phyloP scores from a whole-genome alignment of 345 rosid species.

The Boechera retrofracta region DNA sequence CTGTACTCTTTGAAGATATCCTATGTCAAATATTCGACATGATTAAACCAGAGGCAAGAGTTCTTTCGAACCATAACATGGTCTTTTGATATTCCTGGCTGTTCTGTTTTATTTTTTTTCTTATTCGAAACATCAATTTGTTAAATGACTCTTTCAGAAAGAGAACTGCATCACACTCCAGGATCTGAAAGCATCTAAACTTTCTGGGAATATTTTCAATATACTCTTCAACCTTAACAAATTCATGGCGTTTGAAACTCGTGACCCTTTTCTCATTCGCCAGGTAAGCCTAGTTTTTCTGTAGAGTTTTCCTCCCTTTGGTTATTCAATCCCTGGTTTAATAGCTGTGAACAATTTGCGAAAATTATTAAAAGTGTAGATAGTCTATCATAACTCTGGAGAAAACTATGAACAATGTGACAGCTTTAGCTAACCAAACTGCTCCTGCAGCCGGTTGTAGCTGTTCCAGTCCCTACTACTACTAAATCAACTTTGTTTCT shows the following conservation, averaged over 20 bases:
- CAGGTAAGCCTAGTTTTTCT: constrained; percentile 54
- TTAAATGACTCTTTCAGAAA: constrained; percentile 34
- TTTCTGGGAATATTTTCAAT: constrained; percentile 82
- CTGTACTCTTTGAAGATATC: constrained; percentile 81
- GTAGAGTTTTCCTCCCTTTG: not conserved
- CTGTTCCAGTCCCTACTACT: not conserved
- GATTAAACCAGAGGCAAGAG: constrained; percentile 74
- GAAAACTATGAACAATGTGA: constrained; percentile 12
- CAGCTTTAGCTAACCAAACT: not conserved
- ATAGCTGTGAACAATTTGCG: not conserved
- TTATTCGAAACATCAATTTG: not conserved
- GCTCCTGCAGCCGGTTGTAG: not conserved
- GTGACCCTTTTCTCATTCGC: constrained; percentile 78
- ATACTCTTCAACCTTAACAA: constrained; percentile 87
- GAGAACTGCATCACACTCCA: constrained; percentile 68
- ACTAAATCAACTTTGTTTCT: not conserved
- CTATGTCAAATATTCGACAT: constrained; percentile 89
- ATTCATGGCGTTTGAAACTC: constrained; percentile 83
- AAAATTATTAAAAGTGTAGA: not conserved
- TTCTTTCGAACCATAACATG: not conserved
- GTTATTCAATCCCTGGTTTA: not conserved
- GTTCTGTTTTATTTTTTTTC: not conserved
- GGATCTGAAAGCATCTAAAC: constrained; percentile 71
- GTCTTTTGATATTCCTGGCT: not conserved
- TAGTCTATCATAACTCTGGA: not conserved